Evolutionary conservation across 768 basidiomycete species (phyloP), one percentile per base, ranked within the genome.

Genomic region (Rhizopogon vinicolor): DNA sequence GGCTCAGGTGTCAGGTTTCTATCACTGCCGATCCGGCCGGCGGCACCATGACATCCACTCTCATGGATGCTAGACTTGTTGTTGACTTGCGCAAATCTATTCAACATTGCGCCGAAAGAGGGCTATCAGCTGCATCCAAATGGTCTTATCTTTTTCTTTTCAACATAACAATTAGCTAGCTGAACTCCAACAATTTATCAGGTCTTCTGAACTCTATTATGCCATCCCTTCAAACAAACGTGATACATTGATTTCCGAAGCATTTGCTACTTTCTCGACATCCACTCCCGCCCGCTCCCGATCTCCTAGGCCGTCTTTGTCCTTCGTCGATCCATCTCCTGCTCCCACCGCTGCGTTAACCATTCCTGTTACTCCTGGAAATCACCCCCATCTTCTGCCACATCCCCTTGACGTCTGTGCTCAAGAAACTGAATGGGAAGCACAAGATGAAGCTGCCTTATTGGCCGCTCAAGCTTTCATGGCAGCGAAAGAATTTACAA

Each of bases 151-250:
- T 59, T 54, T 39, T 44, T 41, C 44, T 51, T 55, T 44, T 41
- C 52, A 60, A 8, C 53, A 43, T 33, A 48, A 53, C 42, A 49
- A 39, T 49, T 58, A 37, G n/a, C 14, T 22, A 55, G 46, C 60
- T 62, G 59, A 59, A 60, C 44, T 46, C 19, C 55, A 44, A 55
- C 48, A 56, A 51, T 62, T 18, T 45, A 46, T 33, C 57, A 93
- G 91, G 91, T 82, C 87, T 25, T 84, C 89, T 25, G 91, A 93
- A 64, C 74, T 93, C 29, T 74, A 90, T 53, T 73, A 87, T 28
- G 80, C 87, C 13, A 74, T 85, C 33, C 78, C 85, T 4, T 55
- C 71, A 18, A 65, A 72, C 44, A 84, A 79, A 66, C 75, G 81
- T 56, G 72, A 68, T 41, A 55, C 65, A 9, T 59, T 65, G 9